These are phyloP conservation scores for Cryptococcus depauperatus DNA, from an alignment of 1,284 basidiomycete genomes.

Conservation along the genomic window DNA sequence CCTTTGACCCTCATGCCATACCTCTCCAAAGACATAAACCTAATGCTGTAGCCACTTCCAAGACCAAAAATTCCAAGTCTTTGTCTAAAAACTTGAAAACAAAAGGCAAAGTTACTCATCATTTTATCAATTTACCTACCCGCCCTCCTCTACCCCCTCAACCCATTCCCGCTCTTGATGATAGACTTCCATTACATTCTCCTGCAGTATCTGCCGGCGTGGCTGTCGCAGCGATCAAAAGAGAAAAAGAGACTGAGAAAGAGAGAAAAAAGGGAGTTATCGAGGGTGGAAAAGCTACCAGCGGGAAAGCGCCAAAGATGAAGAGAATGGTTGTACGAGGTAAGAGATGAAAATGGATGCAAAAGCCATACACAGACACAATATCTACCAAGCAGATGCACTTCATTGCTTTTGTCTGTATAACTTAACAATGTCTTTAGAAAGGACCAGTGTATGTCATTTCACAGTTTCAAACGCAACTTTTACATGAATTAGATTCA, in stretches of 20 bases:
- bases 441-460: no score
- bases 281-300: conserved; percentile 10
- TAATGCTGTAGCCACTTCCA: conserved; percentile 5
- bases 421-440: no score
- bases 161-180: conserved; percentile 36
- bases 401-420: no score
- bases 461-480: no score
- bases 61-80: conserved; percentile 10
- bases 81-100: conserved; percentile 13
- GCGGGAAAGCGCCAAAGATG: conserved; percentile 37
- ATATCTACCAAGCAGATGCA: no score
- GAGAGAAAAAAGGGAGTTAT: conserved; percentile 42
- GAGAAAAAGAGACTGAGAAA: conserved; percentile 42
- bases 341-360: conserved; percentile 29
- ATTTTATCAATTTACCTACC: conserved; percentile 16
- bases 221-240: conserved; percentile 38
- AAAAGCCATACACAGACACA: no score
- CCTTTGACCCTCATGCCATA: conserved; percentile 50
- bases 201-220: conserved; percentile 39
- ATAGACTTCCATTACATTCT: conserved; percentile 41
- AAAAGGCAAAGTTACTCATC: conserved; percentile 4
- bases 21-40: conserved; percentile 6
- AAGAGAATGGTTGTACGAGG: conserved; percentile 37
- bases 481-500: no score
- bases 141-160: conserved; percentile 33